Percentiles rank a stretch among this genome's conserved stretches.
These are phyloP conservation scores for Trichoderma orchidacearum DNA, from an alignment of 495 filamentous ascomycete species.

Conservation along the genomic window DNA sequence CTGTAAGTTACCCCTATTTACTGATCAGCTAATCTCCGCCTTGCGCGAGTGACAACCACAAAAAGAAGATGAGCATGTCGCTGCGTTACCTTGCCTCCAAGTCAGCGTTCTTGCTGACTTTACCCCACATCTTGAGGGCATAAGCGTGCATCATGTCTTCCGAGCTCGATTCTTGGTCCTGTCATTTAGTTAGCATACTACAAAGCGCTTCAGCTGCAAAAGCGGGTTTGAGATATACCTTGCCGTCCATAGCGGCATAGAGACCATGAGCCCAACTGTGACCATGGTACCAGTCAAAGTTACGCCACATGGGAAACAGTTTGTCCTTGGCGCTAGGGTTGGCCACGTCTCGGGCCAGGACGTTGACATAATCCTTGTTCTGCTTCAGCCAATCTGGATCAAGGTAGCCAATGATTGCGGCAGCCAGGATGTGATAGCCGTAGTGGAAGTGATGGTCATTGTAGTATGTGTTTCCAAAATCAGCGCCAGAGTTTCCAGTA, in stretches of 20 bases:
- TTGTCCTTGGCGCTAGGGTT: conserved; percentile 60
- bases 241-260: conserved; percentile 75
- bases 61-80: neutral
- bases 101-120: conserved; percentile 53
- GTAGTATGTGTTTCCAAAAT: conserved; percentile 78
- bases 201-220: neutral
- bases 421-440: conserved; percentile 81
- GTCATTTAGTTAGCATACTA: neutral
- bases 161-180: conserved; percentile 76
- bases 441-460: conserved; percentile 97
- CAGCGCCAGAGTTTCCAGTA: conserved; percentile 54
- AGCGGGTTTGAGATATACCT: neutral
- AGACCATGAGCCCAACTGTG: conserved; percentile 95
- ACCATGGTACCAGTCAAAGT: conserved; percentile 89
- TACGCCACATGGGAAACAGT: conserved; percentile 74
- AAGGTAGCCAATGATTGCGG: conserved; percentile 69
- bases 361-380: conserved; percentile 73
- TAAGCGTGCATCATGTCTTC: conserved; percentile 87
- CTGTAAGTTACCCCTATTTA: conserved; percentile 57
- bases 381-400: conserved; percentile 60
- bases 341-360: conserved; percentile 60
- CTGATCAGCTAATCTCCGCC: neutral
- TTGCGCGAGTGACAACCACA: neutral
- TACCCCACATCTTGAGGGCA: conserved; percentile 89
- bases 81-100: conserved; percentile 60